Evolutionary conservation across 306 rosid genomes (phyloP), one percentile per base, ranked within the genome.

Genomic region (Quercus berberidifolia): DNA sequence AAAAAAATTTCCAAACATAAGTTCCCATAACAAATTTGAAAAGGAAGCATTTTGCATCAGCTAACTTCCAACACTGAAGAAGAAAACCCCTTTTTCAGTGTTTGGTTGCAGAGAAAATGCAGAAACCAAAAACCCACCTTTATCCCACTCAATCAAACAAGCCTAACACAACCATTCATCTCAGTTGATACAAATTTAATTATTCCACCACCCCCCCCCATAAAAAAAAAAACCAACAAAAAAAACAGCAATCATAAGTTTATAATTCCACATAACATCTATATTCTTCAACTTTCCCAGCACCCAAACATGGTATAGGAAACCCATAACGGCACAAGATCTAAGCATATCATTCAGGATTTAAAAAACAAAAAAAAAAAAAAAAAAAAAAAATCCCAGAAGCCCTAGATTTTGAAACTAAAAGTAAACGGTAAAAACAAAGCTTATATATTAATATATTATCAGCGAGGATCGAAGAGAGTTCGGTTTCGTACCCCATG

Each of bases 401-500:
- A 49, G 4, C 52, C 52, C 52, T 11, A 46, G 17, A 49, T 1
- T 18, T 15, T 38, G 46, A 25, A 11, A 13, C 69, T 13, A 5
- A 3, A 30, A 64, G 21, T 64, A 30, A 64, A 49, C 54, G 17
- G 18, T 30, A 64, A 18, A 12, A 12, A 3, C 5, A 25, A 31
- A 14, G n/a, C 5, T 12, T 59, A 59, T 9, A 59, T 59, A 23
- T 59, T 10, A 3, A 49, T 49, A 46, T 46, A 49, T 46, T 46
- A 3, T 46, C 11, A 64, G 11, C 0, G 30, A 46, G 15, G 74
- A 10, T 31, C 71, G 1, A 74, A 70, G 73, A 43, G 18, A n/a
- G 55, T 6, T 49, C 5, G 0, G 67, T 55, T 19, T 4, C 55
- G 56, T 86, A 90, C 91, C 93, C 93, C 93, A 90, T 90, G 85